phyloP scores from a whole-genome alignment of 257 asterid species.

The Primulina huaijiensis region DNA sequence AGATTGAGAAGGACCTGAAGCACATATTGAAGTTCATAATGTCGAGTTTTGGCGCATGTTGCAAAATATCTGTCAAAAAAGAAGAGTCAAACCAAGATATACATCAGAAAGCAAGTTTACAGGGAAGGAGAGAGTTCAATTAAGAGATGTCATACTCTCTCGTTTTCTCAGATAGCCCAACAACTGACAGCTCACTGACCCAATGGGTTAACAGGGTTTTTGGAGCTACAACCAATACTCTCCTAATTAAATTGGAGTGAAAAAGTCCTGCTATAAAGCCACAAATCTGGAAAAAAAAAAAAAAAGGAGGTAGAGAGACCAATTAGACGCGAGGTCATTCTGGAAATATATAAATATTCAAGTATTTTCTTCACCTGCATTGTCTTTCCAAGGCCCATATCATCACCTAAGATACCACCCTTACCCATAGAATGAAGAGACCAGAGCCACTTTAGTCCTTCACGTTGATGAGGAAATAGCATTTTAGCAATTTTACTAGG shows the following conservation, averaged over 20 bases:
- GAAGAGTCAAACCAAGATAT: conserved; percentile 14
- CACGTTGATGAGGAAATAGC: conserved; percentile 89
- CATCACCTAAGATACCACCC: conserved; percentile 95
- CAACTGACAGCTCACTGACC: conserved; percentile 75
- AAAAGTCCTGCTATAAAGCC: conserved; percentile 80
- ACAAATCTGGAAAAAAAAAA: conserved; percentile 58
- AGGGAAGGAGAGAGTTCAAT: conserved; percentile 12
- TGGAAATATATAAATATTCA: conserved; percentile 11
- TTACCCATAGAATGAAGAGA: conserved; percentile 84
- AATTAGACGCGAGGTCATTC: conserved; percentile 7
- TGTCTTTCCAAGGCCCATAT: conserved; percentile 98
- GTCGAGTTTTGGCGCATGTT: conserved; percentile 58
- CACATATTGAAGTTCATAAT: conserved; percentile 84
- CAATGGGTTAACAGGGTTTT: conserved; percentile 88
- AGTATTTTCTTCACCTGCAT: conserved; percentile 68
- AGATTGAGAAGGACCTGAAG: conserved; percentile 62
- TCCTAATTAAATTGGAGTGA: conserved; percentile 61
- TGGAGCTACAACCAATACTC: conserved; percentile 89
- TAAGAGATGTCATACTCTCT: conserved; percentile 60
- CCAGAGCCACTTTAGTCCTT: conserved; percentile 97
- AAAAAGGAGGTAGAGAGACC: not conserved
- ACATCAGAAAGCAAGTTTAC: conserved; percentile 10
- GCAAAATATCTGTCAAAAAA: conserved; percentile 65
- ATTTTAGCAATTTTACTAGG: conserved; percentile 66
- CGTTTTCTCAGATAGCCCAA: conserved; percentile 73